Conservation (phyloP, 805 yeast genomes). For the Priceomyces fermenticarens region DNA sequence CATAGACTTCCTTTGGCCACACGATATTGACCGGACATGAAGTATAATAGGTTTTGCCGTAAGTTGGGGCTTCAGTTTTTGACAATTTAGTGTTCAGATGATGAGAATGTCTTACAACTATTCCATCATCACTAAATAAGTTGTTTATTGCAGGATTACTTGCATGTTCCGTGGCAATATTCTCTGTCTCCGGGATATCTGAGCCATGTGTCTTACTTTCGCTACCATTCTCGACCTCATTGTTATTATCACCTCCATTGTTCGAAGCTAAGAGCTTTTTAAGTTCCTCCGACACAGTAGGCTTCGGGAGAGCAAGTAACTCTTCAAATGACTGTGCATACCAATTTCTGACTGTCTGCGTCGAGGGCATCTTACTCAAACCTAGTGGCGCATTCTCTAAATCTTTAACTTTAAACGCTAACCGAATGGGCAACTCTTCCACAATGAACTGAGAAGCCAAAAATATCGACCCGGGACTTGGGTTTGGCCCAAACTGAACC, state of each 20-base stretch:
- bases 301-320: slow-evolving; percentile 61
- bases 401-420: slow-evolving; percentile 84
- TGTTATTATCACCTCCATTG: background rate
- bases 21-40: slow-evolving; percentile 52
- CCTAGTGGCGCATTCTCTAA: slow-evolving; percentile 78
- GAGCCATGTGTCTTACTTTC: background rate
- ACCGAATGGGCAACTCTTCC: slow-evolving; percentile 81
- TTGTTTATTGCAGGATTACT: slow-evolving; percentile 38
- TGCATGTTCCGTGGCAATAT: slow-evolving; percentile 28
- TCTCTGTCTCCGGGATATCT: slow-evolving; percentile 11
- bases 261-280: slow-evolving; percentile 25
- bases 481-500: slow-evolving; percentile 86
- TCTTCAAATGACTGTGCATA: slow-evolving; percentile 89
- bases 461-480: slow-evolving; percentile 74
- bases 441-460: slow-evolving; percentile 82
- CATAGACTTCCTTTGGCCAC: slow-evolving; percentile 74
- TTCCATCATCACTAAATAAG: slow-evolving; percentile 52
- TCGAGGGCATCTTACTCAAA: slow-evolving; percentile 68
- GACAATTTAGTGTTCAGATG: slow-evolving; percentile 8
- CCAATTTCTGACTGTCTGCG: slow-evolving; percentile 78
- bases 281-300: slow-evolving; percentile 45
- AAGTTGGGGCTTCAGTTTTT: slow-evolving; percentile 33
- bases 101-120: slow-evolving; percentile 25
- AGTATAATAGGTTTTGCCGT: slow-evolving; percentile 47
- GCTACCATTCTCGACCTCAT: background rate